Evolutionary conservation across 2,329 filamentous ascomycete species (phyloP), one percentile per base, ranked within the genome.

Genomic region (Tolypocladium endophyticum): DNA sequence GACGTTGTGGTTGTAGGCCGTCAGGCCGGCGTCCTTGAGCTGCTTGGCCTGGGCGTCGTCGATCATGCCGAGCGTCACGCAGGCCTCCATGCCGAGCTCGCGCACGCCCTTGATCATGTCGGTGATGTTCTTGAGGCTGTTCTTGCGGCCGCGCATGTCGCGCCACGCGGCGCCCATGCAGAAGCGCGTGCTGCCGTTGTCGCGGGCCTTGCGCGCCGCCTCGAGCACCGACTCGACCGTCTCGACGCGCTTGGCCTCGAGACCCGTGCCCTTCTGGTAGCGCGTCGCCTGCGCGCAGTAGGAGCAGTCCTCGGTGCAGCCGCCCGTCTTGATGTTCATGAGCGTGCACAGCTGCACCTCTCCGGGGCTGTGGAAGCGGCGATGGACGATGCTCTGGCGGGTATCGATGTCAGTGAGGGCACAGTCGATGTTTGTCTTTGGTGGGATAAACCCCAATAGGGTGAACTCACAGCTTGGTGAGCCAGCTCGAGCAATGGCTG

Each of bases 301-400:
- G 30, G 88, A 90, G 77, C 92, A 96, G 74, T 96, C 92, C 73
- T 96, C 92, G 66, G 85, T 91, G 76, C 92, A 96, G 55, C 92
- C 92, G 59, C 92, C 92, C 11, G 90, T 95, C 73, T 96, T 96
- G 79, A 96, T 96, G 79, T 95, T 96, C 89, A 96, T 95, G 61
- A 96, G 80, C 0, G 92, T 96, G 78, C 92, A 96, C 75, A 96
- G 88, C 74, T 96, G 92, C 63, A 96, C 90, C 35, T 90, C 87
- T 55, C 86, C 81, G 8, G 92, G 89, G 69, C 89, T 83, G 76
- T 96, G 92, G 78, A 95, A 95, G 67, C 88, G 87, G 54, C 90
- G 87, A 74, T 96, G 92, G 60, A 96, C 77, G 41, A 81, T 83
- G 64, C 84, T 86, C 90, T 94, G 55, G 50, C 2, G 30, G 18